Base-by-base conservation (phyloP, 2,329 filamentous ascomycete species). In the Xylariaceae sp. region DNA sequence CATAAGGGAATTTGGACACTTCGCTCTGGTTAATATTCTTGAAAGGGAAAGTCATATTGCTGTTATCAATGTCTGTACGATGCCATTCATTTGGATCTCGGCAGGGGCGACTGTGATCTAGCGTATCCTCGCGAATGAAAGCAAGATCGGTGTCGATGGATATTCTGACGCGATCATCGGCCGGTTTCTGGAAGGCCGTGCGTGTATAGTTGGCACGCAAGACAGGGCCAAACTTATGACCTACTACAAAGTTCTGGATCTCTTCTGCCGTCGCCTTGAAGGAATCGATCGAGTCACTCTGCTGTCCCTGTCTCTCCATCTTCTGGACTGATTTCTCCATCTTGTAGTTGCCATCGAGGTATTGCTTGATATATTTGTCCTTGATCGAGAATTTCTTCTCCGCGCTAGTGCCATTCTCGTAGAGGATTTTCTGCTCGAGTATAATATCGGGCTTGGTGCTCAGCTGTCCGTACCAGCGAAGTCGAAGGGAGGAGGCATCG, bases 101-200 rank as follows among this genome's bases (percentile, higher is more conserved):
- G 72, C 92, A 97, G 0, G 93, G 92, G n/a, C 91, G 82, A 58
- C 90, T 85, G 31, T 75, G 68, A 66, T 97, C 93, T 45, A 99
- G 78, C 2, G 88, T 81, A 63, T 88, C 84, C 66, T 88, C 84
- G 45, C 84, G 80, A 64, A 99, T 95, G 62, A 97, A 88, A 19
- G 90, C 91, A 31, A 99, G 78, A 61, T 96, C 85, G 0, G 91
- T 97, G 69, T 99, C 94, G 54, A 99, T 88, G 6, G 91, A 92
- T 62, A 99, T 89, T 49, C 94, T 86, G 43, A 99, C 86, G 17
- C 89, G 87, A 69, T 95, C 86, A 67, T 99, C 92, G 13, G 89
- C 84, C 6, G 94, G 94, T 60, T 96, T 96, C 71, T 99, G 94
- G 75, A 97, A 99, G 1, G 94, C 94, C 1, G 91, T 96, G 56